Evolutionary conservation across 1,139 yeast genomes (phyloP), one percentile per base, ranked within the genome.

Genomic region (Nakaseomyces bracarensis): DNA sequence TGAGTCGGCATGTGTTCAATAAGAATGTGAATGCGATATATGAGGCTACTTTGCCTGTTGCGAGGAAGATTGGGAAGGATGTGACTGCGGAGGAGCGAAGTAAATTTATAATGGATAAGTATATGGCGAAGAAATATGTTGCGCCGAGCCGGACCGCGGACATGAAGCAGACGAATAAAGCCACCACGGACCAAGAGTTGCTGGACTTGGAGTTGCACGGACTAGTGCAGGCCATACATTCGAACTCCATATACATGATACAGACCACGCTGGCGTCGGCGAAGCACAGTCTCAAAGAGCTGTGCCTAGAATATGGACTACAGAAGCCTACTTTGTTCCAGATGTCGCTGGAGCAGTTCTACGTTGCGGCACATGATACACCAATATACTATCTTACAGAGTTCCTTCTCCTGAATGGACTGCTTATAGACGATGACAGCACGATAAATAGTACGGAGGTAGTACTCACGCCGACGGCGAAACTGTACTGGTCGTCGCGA

Each of bases 371-470:
- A 1, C 45, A 53, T 2, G 50, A 51, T 7, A 46, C 60, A 57
- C 50, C 73, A 49, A 43, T 71, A 43, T 87, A 81, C 61, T 79
- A 82, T n/a, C 65, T 83, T 18, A 77, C 95, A 0, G 96, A 87
- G 55, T 66, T 85, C 29, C 65, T 89, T 11, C 53, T 81, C 3
- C 69, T 82, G 47, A 83, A 84, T 58, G 93, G 94, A 4, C 39
- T 57, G 26, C 47, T 49, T 5, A 52, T 11, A 71, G 59, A 55
- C 27, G 41, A 43, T 16, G 10, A 46, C 21, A 47, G 50, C n/a
- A 18, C 41, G 29, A 40, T 47, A 10, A 29, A 43, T n/a, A 19
- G 41, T 15, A 40, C 48, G 13, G 30, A 42, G 8, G 16, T 36
- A 5, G 30, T 37, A 6, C 46, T 49, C 39, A 40, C 53, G 13